A percentile compares a stretch with the other conserved stretches of the same genome.
Conservation (phyloP, 352 stramenopile genomes). For the Phytophthora colocasiae region DNA sequence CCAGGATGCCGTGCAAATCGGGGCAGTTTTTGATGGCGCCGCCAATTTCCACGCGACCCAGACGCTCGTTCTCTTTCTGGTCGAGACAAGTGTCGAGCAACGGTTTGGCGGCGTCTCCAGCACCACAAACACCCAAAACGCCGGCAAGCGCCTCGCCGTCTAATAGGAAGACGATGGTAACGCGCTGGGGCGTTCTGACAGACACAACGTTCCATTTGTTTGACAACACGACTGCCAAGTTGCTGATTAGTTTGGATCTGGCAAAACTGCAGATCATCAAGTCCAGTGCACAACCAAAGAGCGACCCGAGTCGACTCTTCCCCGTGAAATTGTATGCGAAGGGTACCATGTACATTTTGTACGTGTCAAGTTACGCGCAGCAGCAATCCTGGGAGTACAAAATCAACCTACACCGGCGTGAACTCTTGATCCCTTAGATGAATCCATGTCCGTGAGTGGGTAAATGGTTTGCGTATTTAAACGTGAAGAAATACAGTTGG, state of each 20-base stretch:
- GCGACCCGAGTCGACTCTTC: slow-evolving; percentile 64
- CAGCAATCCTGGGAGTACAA: slow-evolving; percentile 85
- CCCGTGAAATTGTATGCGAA: slow-evolving; percentile 78
- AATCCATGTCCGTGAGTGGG: slow-evolving; percentile 2
- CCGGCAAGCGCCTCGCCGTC: slow-evolving; percentile 54
- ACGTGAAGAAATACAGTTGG: slow-evolving; percentile 14
- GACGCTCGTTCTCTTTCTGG: slow-evolving; percentile 71
- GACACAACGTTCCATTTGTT: slow-evolving; percentile 85
- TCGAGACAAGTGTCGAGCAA: slow-evolving; percentile 56
- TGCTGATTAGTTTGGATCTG: slow-evolving; percentile 74
- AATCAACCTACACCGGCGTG: slow-evolving; percentile 74
- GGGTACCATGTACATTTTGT: slow-evolving; percentile 75
- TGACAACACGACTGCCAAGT: slow-evolving; percentile 76
- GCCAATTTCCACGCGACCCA: slow-evolving; percentile 44
- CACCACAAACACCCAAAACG: slow-evolving; percentile 39
- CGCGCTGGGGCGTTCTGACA: slow-evolving; percentile 80
- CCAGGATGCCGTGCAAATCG: slow-evolving; percentile 69
- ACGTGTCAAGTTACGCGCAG: slow-evolving; percentile 78
- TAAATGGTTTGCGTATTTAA: slow-evolving; percentile 33
- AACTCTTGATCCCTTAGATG: slow-evolving; percentile 74
- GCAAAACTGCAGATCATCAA: slow-evolving; percentile 83
- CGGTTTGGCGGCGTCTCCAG: slow-evolving; percentile 47
- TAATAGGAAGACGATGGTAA: slow-evolving; percentile 62
- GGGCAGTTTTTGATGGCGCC: slow-evolving; percentile 79
- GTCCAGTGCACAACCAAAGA: slow-evolving; percentile 53